Evolutionary conservation across 2,329 filamentous ascomycete species (phyloP).

Genomic region (Diaporthe eres): DNA sequence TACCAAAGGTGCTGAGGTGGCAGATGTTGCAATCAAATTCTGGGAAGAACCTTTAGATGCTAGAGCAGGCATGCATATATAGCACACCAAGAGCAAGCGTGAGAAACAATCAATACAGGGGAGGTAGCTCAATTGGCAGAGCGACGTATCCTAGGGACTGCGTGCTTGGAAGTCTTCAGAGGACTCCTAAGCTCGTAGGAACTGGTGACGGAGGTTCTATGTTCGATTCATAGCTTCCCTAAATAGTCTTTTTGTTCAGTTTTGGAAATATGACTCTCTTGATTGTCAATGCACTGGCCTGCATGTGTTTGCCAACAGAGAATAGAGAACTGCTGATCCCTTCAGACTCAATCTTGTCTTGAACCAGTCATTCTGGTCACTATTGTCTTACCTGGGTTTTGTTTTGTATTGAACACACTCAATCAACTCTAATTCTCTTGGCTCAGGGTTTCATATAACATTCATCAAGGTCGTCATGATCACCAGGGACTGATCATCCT

Average conservation of each 20-base stretch:
- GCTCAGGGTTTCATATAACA: neutral
- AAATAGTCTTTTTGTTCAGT: neutral
- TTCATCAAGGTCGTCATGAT: neutral
- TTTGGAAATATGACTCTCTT: neutral
- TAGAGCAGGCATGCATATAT: neutral
- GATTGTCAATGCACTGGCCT: neutral
- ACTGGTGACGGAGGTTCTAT: slow-evolving; percentile 22
- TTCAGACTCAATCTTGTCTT: neutral
- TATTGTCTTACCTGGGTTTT: neutral
- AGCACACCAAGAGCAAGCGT: neutral
- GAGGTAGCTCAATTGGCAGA: slow-evolving; percentile 20
- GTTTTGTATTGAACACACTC: neutral
- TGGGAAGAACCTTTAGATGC: slow-evolving; percentile 47
- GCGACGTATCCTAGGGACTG: slow-evolving; percentile 3
- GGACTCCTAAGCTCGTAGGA: neutral
- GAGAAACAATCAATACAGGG: neutral
- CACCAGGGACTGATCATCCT: neutral
- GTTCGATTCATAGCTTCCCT: slow-evolving; percentile 23
- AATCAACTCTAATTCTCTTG: neutral
- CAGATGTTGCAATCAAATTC: slow-evolving; percentile 54
- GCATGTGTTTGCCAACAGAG: neutral
- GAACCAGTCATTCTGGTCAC: too few species aligned
- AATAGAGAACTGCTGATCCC: neutral
- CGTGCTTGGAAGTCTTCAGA: slow-evolving; percentile 6
- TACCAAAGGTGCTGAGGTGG: slow-evolving; percentile 71